phyloP scores from a whole-genome alignment of 2,329 filamentous ascomycete genomes.

The Venturia pyrina region DNA sequence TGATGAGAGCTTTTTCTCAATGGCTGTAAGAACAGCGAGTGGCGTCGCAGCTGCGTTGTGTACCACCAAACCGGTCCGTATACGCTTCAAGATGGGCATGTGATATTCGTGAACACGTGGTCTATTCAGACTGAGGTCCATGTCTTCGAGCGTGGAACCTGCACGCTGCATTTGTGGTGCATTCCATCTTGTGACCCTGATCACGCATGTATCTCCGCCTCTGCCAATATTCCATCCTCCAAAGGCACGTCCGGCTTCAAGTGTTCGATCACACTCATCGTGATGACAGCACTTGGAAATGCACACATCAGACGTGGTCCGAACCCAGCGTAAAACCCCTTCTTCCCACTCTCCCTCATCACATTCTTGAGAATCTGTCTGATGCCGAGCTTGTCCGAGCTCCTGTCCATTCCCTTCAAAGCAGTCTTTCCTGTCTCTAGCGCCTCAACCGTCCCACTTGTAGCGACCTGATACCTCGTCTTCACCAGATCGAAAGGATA shows the following conservation, averaged over 20 bases:
- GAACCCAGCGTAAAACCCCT: conserved; percentile 4
- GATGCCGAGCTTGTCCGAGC: background rate
- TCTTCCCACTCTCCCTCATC: conserved; percentile 6
- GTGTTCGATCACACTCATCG: conserved; percentile 5
- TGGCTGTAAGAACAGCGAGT: background rate
- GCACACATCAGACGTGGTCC: conserved; percentile 2
- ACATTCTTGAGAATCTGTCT: conserved; percentile 4
- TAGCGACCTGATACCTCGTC: conserved; percentile 9
- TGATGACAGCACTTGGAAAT: conserved; percentile 3
- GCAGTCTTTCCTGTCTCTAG: background rate
- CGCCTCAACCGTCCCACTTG: background rate
- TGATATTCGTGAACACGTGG: background rate
- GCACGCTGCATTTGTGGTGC: background rate
- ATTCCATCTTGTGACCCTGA: background rate
- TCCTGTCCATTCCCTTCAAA: background rate
- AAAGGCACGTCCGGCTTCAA: conserved; percentile 6
- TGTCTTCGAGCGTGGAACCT: too few relatives aligned
- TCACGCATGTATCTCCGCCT: background rate
- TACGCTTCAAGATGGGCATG: background rate
- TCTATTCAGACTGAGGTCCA: background rate
- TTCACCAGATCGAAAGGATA: conserved; percentile 7
- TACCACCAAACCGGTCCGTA: too few relatives aligned
- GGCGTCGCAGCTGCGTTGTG: background rate
- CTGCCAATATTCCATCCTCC: background rate
- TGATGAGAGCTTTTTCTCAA: background rate